Evolutionary conservation across 371 early-diverging fungal genomes (phyloP).

Genomic region (Zopfochytrium polystomum): DNA sequence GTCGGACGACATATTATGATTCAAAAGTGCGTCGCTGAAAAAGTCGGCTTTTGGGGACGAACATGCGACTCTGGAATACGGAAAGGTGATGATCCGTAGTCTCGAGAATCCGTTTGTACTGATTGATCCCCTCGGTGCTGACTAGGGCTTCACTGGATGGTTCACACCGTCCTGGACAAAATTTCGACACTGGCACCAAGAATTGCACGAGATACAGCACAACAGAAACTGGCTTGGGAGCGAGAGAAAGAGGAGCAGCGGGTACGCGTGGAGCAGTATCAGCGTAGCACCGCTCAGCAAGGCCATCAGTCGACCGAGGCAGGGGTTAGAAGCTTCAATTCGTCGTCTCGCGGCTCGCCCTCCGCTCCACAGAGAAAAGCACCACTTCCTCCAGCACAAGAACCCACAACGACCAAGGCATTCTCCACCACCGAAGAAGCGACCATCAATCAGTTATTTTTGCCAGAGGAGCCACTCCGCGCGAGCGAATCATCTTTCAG

Average conservation of each 20-base stretch:
- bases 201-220: constrained; percentile 12
- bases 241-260: constrained; percentile 25
- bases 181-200: constrained; percentile 15
- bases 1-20: constrained; percentile 14
- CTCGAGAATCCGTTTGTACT: neutral
- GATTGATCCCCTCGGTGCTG: neutral
- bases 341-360: too few relatives aligned
- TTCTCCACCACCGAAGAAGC: too few relatives aligned
- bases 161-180: constrained; percentile 4
- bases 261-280: constrained; percentile 21
- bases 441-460: too few relatives aligned
- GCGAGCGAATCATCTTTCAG: too few relatives aligned
- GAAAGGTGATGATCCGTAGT: neutral
- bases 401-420: too few relatives aligned
- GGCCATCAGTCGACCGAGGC: too few relatives aligned
- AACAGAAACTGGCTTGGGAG: constrained; percentile 25
- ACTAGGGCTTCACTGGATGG: constrained; percentile 5
- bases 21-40: constrained; percentile 11
- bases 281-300: too few relatives aligned
- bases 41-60: neutral
- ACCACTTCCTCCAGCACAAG: too few relatives aligned
- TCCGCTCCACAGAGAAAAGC: too few relatives aligned
- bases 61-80: constrained; percentile 7
- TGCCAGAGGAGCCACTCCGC: too few relatives aligned
- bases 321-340: too few relatives aligned